Evolutionary conservation across 1,284 basidiomycete species (phyloP), one percentile per base, ranked within the genome.

Genomic region (Papiliotrema fonsecae): DNA sequence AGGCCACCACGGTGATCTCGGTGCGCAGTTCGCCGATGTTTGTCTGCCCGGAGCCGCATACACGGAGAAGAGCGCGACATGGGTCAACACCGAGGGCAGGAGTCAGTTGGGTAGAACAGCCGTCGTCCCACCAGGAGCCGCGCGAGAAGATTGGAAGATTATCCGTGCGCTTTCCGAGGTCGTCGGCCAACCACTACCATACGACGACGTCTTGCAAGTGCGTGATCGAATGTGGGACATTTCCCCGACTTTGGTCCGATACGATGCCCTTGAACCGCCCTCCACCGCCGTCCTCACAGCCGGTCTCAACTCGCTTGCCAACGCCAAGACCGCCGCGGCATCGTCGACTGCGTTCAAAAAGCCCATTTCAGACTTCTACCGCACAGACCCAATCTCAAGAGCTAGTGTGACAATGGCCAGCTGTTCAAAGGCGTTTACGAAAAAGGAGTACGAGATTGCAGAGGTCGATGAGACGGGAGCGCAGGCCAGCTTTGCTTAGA

Each of bases 141-240:
- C 90, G 3, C 79, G 96, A 45, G 96, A 98, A 74, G 96, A 98
- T 73, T 99, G 96, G 96, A 97, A 98, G 81, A 90, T 98, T 65
- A 79, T 98, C 57, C 32, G 42, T 6, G 96, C 94, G 0, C 77
- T 98, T 2, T 92, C 89, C n/a, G 96, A 98, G 72, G 79, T 93
- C 32, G 64, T 91, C 34, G 87, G 85, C 37, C 66, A 75, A 2
- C 83, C 88, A 21, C 69, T 98, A 52, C 91, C 92, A 0, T 98
- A 99, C 70, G 90, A 97, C 65, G 89, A 94, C 61, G 79, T 89
- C 14, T 75, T 92, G n/a, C 79, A 80, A 44, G 76, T 98, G 42
- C 83, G 93, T 42, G 91, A 97, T 72, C 84, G 96, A 54, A 85
- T 98, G 83, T 97, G 93, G 89, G 93, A 97, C 71, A 85, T 98